These are phyloP conservation scores for Aspergillus viridinutans DNA, from an alignment of 2,329 filamentous ascomycete species.

Conservation along the genomic window DNA sequence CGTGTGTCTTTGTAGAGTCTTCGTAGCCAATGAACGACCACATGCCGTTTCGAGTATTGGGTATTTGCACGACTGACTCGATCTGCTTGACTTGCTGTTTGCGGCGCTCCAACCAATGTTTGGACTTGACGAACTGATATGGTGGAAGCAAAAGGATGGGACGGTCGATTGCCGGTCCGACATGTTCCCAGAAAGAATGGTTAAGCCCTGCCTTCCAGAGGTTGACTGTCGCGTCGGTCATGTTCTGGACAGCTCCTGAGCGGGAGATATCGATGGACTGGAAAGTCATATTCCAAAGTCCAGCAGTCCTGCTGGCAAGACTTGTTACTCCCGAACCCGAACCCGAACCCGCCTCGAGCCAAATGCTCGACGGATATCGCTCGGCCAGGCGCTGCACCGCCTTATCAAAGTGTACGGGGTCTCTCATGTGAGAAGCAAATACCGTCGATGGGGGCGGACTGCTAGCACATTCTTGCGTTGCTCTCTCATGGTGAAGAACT, in stretches of 20 bases:
- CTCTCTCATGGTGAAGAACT: conserved; percentile 24
- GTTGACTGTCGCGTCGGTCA: conserved; percentile 23
- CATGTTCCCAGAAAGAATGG: conserved; percentile 39
- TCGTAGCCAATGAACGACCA: conserved; percentile 28
- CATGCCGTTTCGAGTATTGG: conserved; percentile 15
- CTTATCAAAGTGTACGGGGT: conserved; percentile 46
- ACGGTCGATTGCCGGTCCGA: conserved; percentile 23
- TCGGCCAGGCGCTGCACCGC: conserved; percentile 38
- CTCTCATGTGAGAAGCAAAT: conserved; percentile 36
- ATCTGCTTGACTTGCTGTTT: conserved; percentile 10
- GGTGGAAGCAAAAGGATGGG: conserved; percentile 32
- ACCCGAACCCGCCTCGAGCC: conserved; percentile 43
- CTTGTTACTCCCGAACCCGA: conserved; percentile 16
- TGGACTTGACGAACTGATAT: conserved; percentile 42
- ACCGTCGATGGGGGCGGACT: conserved; percentile 22
- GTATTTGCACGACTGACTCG: conserved; percentile 1
- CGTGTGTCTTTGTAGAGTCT: conserved; percentile 10
- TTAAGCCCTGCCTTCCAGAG: conserved; percentile 42
- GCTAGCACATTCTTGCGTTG: conserved; percentile 5
- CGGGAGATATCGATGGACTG: conserved; percentile 12
- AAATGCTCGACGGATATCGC: conserved; percentile 24
- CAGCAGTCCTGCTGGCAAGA: conserved; percentile 22
- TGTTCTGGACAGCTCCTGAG: conserved; percentile 1
- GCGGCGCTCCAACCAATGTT: conserved; percentile 38
- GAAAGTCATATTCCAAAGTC: conserved; percentile 4